Evolutionary conservation across 1,284 basidiomycete genomes (phyloP), one percentile per base, ranked within the genome.

Genomic region (Inonotus hispidus): DNA sequence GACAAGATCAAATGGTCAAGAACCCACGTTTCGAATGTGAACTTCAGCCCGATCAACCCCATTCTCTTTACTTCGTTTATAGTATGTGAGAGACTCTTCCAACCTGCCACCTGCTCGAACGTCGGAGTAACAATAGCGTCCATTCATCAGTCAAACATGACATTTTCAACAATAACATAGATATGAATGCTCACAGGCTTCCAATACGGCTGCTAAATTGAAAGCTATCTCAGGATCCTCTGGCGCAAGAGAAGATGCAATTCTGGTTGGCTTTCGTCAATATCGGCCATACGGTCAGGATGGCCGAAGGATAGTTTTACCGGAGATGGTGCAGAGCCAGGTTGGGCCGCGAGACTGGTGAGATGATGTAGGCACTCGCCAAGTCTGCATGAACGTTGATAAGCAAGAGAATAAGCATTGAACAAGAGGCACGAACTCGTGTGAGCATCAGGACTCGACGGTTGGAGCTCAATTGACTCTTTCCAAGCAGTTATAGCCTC

Each of bases 141-240:
- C 59, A 65, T 64, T 61, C 61, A 66, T 72, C 62, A 71, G 67
- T 68, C 25, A 29, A 49, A 68, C 64, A 69, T 64, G 66, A 65
- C 67, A 67, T 64, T 66, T 49, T 49, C 6, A 68, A 72, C 67
- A 73, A 73, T 68, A 70, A 69, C 64, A 65, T 68, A 65, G 54
- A 65, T 58, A 57, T 64, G 57, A 59, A 66, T 63, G 81, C 84
- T 68, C 68, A 90, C 92, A 86, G 57, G 93, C 92, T 83, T 95
- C 92, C 59, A 95, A 79, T 67, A 95, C 92, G 25, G 92, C 92
- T 29, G 90, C 95, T 58, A 95, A 82, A 76, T 95, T 97, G 80
- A 95, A 97, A 35, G 92, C 89, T 71, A 96, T 94, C 74, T 98
- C 95, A 68, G 93, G 87, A 77, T 97, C 95, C 70, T 95, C 90